Evolutionary conservation across 2,329 filamentous ascomycete genomes (phyloP).

Genomic region (Neopestalotiopsis clavispora): DNA sequence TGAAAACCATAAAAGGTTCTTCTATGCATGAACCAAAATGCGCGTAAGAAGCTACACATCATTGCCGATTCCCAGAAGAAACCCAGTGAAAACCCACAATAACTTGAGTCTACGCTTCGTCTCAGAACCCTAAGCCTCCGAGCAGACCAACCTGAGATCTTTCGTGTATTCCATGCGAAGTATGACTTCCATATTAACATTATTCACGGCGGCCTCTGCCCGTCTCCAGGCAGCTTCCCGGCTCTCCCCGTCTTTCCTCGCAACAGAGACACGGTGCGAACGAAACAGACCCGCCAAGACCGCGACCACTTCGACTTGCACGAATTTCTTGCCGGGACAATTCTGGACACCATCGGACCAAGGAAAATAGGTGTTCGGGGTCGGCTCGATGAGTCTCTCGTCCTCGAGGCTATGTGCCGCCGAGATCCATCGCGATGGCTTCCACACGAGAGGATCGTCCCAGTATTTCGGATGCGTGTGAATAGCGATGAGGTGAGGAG

Average conservation of each 20-base stretch:
- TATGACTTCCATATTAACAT: background rate
- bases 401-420: background rate
- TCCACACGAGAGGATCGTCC: slow-evolving; percentile 16
- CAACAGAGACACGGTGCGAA: slow-evolving; percentile 8
- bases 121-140: background rate
- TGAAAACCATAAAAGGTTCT: too few species aligned
- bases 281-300: slow-evolving; percentile 20
- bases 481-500: slow-evolving; percentile 12
- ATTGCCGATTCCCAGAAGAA: too few species aligned
- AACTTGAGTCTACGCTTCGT: too few species aligned
- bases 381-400: slow-evolving; percentile 20
- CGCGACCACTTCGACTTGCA: slow-evolving; percentile 26
- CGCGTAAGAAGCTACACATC: too few species aligned
- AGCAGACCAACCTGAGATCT: background rate
- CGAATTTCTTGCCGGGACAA: slow-evolving; percentile 28
- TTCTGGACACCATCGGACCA: slow-evolving; percentile 28
- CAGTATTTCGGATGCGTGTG: slow-evolving; percentile 23
- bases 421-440: slow-evolving; percentile 16
- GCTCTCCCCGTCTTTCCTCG: background rate
- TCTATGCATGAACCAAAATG: too few species aligned
- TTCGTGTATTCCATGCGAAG: background rate
- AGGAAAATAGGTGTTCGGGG: slow-evolving; percentile 22
- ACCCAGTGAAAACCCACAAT: too few species aligned
- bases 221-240: background rate
- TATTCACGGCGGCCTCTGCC: background rate